Conservation (phyloP, 805 yeast species). For the Lipomyces lipofer region DNA sequence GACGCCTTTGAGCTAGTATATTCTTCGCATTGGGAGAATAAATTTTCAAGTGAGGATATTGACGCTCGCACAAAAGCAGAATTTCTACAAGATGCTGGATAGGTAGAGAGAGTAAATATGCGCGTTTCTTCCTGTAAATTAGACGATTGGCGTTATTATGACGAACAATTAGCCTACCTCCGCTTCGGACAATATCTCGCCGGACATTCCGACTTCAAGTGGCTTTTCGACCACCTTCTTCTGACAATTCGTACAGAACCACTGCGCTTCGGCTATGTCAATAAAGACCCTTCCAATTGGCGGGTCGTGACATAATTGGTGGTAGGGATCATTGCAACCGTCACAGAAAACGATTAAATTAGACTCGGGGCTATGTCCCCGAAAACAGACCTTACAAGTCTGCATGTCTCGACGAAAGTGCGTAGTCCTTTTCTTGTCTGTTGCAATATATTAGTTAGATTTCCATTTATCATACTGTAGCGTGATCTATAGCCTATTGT, state of each 20-base stretch:
- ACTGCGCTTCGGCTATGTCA: constrained; percentile 44
- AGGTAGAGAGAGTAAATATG: constrained; percentile 43
- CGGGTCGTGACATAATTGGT: constrained; percentile 45
- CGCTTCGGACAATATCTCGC: constrained; percentile 39
- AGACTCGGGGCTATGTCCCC: constrained; percentile 41
- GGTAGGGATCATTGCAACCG: constrained; percentile 45
- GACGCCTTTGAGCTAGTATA: constrained; percentile 23
- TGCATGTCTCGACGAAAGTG: constrained; percentile 23
- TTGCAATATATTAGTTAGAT: background rate
- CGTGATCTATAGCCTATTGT: too few relatives aligned
- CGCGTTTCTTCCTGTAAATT: constrained; percentile 36
- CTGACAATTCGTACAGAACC: constrained; percentile 45
- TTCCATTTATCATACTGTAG: too few relatives aligned
- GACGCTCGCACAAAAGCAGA: constrained; percentile 42
- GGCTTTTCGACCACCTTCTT: constrained; percentile 40
- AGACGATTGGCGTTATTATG: background rate
- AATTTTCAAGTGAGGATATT: constrained; percentile 42
- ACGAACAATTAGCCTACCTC: constrained; percentile 28
- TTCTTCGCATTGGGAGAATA: constrained; percentile 43
- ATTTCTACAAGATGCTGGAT: constrained; percentile 45
- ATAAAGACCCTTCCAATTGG: constrained; percentile 43
- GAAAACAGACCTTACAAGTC: constrained; percentile 43
- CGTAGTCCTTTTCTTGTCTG: constrained; percentile 6
- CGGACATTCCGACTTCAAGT: constrained; percentile 43
- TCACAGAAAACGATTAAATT: constrained; percentile 45